A percentile compares a stretch with the other conserved stretches of the same genome.
These are phyloP conservation scores for Lichenothelia convexa DNA, from an alignment of 495 filamentous ascomycete genomes.

Conservation along the genomic window DNA sequence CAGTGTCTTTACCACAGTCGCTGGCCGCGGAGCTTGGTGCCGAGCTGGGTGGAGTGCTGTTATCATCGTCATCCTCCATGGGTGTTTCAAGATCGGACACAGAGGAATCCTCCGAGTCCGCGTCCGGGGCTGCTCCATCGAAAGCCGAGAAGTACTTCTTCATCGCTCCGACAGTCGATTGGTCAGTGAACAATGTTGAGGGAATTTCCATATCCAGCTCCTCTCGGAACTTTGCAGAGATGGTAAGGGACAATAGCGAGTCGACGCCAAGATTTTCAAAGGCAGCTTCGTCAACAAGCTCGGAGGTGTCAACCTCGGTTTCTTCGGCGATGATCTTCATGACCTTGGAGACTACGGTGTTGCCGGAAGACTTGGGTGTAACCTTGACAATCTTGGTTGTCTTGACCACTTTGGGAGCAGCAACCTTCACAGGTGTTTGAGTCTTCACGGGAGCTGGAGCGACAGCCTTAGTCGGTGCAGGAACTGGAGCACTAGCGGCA, in stretches of 20 bases:
- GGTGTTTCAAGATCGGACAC: constrained; percentile 19
- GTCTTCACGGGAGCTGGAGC: constrained; percentile 7
- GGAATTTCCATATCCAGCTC: constrained; percentile 27
- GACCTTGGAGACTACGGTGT: constrained; percentile 19
- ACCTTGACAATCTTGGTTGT: constrained; percentile 12
- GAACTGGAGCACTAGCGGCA: constrained; percentile 7
- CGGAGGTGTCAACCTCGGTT: constrained; percentile 24
- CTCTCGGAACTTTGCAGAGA: constrained; percentile 27
- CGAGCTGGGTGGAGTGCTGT: constrained; percentile 23
- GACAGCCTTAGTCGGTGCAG: constrained; percentile 3
- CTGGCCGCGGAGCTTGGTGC: constrained; percentile 18
- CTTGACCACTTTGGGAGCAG: constrained; percentile 10
- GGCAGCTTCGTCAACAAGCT: constrained; percentile 25
- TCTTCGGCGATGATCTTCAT: constrained; percentile 28
- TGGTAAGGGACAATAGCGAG: constrained; percentile 25
- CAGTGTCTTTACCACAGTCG: constrained; percentile 17
- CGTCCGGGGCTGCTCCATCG: constrained; percentile 19
- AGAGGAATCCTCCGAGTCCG: constrained; percentile 18
- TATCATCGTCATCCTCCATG: constrained; percentile 13
- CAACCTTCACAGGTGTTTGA: background rate
- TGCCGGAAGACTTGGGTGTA: constrained; percentile 7
- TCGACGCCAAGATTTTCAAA: constrained; percentile 28
- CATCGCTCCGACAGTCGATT: constrained; percentile 25
- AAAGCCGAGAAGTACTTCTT: constrained; percentile 27
- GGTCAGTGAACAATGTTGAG: constrained; percentile 26